These are phyloP conservation scores for Plicaturopsis crispa DNA, from an alignment of 768 basidiomycete species.

Conservation along the genomic window DNA sequence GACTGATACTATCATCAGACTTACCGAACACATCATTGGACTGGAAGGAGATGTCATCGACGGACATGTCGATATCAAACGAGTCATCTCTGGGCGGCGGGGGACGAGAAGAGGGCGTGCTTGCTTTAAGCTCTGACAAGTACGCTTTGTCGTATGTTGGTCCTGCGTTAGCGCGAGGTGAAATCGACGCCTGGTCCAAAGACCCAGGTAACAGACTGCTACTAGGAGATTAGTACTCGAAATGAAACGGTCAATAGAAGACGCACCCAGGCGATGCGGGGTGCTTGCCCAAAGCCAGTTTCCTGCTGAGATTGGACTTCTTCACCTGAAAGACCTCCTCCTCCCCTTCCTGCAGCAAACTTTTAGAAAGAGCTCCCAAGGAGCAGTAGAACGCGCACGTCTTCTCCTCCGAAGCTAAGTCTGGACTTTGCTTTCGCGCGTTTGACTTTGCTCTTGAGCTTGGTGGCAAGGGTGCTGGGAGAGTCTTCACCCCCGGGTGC, in stretches of 20 bases:
- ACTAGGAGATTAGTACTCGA: constrained; percentile 11
- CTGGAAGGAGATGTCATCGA: constrained; percentile 26
- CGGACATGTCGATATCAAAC: constrained; percentile 46
- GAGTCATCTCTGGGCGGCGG: constrained; percentile 26
- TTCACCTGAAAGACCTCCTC: constrained; percentile 72
- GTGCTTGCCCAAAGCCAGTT: constrained; percentile 48
- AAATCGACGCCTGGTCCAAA: constrained; percentile 50
- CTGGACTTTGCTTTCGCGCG: constrained; percentile 57
- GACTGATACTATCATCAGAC: constrained; percentile 5
- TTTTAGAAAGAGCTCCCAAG: background rate
- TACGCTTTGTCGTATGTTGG: constrained; percentile 69
- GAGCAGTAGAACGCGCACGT: constrained; percentile 30
- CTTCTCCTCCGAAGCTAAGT: constrained; percentile 71
- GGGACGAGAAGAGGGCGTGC: constrained; percentile 52
- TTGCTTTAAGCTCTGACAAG: constrained; percentile 73
- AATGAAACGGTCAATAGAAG: constrained; percentile 3
- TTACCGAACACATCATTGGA: constrained; percentile 24
- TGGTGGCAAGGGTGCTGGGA: constrained; percentile 53
- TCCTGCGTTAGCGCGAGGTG: constrained; percentile 32
- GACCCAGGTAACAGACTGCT: constrained; percentile 40
- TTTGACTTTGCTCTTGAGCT: constrained; percentile 66
- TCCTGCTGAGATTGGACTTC: constrained; percentile 70
- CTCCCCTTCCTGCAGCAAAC: constrained; percentile 37
- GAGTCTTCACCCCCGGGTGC: constrained; percentile 29
- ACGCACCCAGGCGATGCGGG: constrained; percentile 22